A percentile compares a stretch with the other conserved stretches of the same genome.
phyloP scores from a whole-genome alignment of 202 grass and related monocot genomes.

The Brachypodium distachyon region DNA sequence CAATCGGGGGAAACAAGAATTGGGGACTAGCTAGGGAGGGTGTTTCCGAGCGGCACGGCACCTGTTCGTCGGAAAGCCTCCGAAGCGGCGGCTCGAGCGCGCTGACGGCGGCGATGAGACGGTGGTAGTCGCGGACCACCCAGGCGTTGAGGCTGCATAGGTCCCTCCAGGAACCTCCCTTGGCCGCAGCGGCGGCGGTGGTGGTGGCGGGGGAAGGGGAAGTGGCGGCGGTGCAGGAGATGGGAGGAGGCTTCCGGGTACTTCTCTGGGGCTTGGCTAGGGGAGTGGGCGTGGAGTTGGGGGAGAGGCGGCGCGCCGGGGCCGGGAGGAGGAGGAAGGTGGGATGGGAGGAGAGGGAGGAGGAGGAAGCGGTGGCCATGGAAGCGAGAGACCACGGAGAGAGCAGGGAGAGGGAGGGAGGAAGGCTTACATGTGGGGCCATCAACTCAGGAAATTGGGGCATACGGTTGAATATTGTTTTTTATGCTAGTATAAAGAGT shows the following conservation, averaged over 20 bases:
- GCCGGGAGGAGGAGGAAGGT: background rate
- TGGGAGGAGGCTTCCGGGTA: background rate
- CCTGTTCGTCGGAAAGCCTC: constrained; percentile 87
- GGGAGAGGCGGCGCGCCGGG: background rate
- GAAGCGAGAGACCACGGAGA: background rate
- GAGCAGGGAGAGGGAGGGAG: background rate
- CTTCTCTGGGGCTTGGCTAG: background rate
- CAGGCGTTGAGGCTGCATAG: constrained; percentile 75
- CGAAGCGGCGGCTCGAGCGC: constrained; percentile 45
- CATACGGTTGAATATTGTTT: no score
- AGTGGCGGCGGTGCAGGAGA: constrained; percentile 14
- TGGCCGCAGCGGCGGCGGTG: background rate
- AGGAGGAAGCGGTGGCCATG: constrained; percentile 59
- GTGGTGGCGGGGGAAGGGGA: background rate
- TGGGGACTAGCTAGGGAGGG: background rate
- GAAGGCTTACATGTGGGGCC: constrained; percentile 6
- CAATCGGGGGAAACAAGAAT: background rate
- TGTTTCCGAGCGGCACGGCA: background rate
- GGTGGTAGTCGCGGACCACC: constrained; percentile 77
- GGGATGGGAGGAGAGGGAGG: background rate
- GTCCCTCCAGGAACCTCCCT: constrained; percentile 41
- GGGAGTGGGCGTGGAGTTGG: background rate
- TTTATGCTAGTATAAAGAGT: no score
- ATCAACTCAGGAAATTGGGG: no score
- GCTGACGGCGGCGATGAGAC: constrained; percentile 62